These are phyloP conservation scores for Gracilaria domingensis DNA, from an alignment of 23 red algal genomes.

Conservation along the genomic window DNA sequence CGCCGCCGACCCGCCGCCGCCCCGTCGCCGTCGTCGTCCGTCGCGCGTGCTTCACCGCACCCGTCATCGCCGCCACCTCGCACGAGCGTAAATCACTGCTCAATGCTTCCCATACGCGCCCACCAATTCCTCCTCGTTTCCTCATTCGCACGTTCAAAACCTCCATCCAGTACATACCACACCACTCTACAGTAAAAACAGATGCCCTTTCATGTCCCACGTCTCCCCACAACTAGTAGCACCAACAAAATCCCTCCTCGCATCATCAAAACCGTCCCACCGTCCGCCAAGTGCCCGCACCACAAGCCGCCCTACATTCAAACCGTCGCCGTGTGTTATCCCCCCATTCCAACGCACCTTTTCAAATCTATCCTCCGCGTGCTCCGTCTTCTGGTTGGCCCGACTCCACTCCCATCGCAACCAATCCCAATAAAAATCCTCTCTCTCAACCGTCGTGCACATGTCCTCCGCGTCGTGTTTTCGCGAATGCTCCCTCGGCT, in stretches of 20 bases:
- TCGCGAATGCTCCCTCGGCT: too few relatives aligned
- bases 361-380: not conserved
- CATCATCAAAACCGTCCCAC: not conserved
- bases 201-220: not conserved
- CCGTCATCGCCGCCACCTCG: too few relatives aligned
- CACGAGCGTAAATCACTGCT: too few relatives aligned
- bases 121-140: not conserved
- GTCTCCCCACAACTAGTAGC: not conserved
- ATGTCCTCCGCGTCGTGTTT: too few relatives aligned
- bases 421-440: too few relatives aligned
- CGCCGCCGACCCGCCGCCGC: not conserved
- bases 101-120: not conserved
- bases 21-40: not conserved
- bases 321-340: not conserved
- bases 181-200: conserved; percentile 2
- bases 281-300: conserved; percentile 3
- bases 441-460: too few relatives aligned
- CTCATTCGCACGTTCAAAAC: conserved; percentile 11
- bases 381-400: not conserved
- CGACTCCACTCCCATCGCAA: too few relatives aligned
- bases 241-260: conserved; percentile 3
- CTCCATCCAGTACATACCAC: conserved; percentile 1
- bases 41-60: too few relatives aligned
- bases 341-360: not conserved
- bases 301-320: not conserved